A percentile compares a stretch with the other conserved stretches of the same genome.
Evolutionary conservation across 2,329 filamentous ascomycete genomes (phyloP).

Genomic region (Fusarium keratoplasticum): DNA sequence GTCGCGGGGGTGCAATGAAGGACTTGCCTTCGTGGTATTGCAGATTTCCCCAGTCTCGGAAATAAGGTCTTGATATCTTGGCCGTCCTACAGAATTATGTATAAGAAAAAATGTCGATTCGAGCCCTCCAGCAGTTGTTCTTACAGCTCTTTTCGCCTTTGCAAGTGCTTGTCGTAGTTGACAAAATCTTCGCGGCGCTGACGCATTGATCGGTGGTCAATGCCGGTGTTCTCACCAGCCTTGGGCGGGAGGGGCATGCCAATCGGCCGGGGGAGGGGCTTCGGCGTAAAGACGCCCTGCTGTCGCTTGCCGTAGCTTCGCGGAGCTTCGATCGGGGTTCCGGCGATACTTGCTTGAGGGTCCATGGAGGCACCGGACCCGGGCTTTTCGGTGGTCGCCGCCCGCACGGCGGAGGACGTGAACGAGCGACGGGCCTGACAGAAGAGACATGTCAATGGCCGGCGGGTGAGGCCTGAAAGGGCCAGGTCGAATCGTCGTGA

Average conservation of each 20-base stretch:
- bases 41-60: slow-evolving; percentile 93
- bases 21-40: slow-evolving; percentile 88
- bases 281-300: slow-evolving; percentile 66
- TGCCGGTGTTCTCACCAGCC: slow-evolving; percentile 83
- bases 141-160: slow-evolving; percentile 80
- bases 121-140: slow-evolving; percentile 22
- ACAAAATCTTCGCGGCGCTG: slow-evolving; percentile 84
- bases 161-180: slow-evolving; percentile 86
- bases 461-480: slow-evolving; percentile 45
- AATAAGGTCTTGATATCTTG: slow-evolving; percentile 88
- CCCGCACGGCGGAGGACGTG: slow-evolving; percentile 54
- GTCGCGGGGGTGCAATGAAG: slow-evolving; percentile 84
- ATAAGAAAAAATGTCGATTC: neutral
- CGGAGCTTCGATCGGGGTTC: slow-evolving; percentile 67
- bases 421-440: slow-evolving; percentile 66
- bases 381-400: slow-evolving; percentile 49
- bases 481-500: slow-evolving; percentile 48
- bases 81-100: slow-evolving; percentile 64
- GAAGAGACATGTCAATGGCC: slow-evolving; percentile 56
- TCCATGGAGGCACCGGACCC: slow-evolving; percentile 51
- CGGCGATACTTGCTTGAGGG: slow-evolving; percentile 53
- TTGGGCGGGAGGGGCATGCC: slow-evolving; percentile 81
- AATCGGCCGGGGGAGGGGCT: slow-evolving; percentile 77
- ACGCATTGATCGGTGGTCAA: slow-evolving; percentile 73
- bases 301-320: slow-evolving; percentile 68